Evolutionary conservation across 192 early-diverging fungal species (phyloP).

Genomic region (Backusella westeae): DNA sequence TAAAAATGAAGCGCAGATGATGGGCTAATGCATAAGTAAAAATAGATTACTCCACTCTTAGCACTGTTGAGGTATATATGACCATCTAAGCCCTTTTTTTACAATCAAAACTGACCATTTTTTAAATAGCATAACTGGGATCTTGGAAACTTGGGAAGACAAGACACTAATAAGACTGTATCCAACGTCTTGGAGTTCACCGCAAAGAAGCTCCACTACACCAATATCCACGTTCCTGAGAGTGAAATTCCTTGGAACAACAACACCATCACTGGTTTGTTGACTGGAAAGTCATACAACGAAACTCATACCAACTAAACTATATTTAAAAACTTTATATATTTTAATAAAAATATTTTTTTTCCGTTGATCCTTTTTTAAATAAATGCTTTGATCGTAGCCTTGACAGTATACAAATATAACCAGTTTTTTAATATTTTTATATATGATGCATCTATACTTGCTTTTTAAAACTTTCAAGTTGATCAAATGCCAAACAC

Average conservation of each 20-base stretch:
- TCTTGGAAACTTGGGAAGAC: slow-evolving; percentile 54
- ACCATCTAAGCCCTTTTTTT: background rate
- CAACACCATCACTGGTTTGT: slow-evolving; percentile 35
- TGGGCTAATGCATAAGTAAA: background rate
- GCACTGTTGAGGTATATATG: slow-evolving; percentile 50
- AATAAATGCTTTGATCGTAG: background rate
- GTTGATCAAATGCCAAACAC: background rate
- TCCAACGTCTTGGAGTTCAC: slow-evolving; percentile 46
- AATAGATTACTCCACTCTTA: slow-evolving; percentile 53
- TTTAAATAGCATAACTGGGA: slow-evolving; percentile 54
- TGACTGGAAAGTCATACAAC: slow-evolving; percentile 21
- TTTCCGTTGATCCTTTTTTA: background rate
- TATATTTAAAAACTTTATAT: background rate
- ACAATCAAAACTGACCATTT: background rate
- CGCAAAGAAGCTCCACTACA: slow-evolving; percentile 36
- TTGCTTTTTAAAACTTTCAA: too few relatives aligned
- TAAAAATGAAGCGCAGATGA: background rate
- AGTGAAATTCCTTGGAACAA: slow-evolving; percentile 34
- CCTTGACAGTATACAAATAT: background rate
- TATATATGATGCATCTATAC: too few relatives aligned
- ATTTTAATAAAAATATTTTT: too few relatives aligned
- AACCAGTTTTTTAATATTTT: too few relatives aligned
- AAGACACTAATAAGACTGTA: slow-evolving; percentile 48
- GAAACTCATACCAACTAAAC: background rate
- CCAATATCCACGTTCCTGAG: slow-evolving; percentile 36